Evolutionary conservation across 2,329 filamentous ascomycete species (phyloP), one percentile per base, ranked within the genome.

Genomic region (Boeremia exigua): DNA sequence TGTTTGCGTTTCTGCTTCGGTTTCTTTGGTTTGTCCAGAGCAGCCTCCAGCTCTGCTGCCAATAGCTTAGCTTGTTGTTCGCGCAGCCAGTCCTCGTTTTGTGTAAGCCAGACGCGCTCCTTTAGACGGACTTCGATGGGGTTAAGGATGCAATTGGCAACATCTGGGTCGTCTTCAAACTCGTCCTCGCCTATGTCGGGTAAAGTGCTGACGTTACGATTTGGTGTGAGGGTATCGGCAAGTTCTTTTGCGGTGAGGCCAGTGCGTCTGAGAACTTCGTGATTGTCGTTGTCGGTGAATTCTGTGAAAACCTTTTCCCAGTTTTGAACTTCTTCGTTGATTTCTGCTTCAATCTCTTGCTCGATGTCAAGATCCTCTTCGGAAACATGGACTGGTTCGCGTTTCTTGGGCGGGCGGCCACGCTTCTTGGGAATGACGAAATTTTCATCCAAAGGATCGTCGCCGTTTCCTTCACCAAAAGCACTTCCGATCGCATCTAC

Each of bases 71-170:
- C 87, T 70, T 97, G 92, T 70, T 96, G 89, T 44, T 87, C 85
- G 8, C 94, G 90, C 34, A 99, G 82, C 85, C 93, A 99, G 63
- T 96, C 92, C 72, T 95, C 92, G 75, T 99, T 98, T 71, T 93
- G 88, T 56, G 94, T 93, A 38, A 96, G 87, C 95, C 95, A 99
- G 48, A 98, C 90, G 56, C 87, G 86, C 74, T 97, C 93, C 74
- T 97, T 98, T 70, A 92, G 86, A 30, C 84, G 84, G 2, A 88
- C 85, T 77, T 98, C 93, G 3, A 86, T 84, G 1, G 88, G 84
- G 0, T 83, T 84, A 5, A 98, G 82, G 32, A 92, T 77, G 69
- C 93, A 96, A 66, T 90, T 90, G 56, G 84, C 79, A 5, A 99
- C 92, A 74, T 99, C 95, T 0, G 88, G 89, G 60, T 99, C 95